Evolutionary conservation across 306 rosid genomes (phyloP).

Genomic region (Rosa persica): DNA sequence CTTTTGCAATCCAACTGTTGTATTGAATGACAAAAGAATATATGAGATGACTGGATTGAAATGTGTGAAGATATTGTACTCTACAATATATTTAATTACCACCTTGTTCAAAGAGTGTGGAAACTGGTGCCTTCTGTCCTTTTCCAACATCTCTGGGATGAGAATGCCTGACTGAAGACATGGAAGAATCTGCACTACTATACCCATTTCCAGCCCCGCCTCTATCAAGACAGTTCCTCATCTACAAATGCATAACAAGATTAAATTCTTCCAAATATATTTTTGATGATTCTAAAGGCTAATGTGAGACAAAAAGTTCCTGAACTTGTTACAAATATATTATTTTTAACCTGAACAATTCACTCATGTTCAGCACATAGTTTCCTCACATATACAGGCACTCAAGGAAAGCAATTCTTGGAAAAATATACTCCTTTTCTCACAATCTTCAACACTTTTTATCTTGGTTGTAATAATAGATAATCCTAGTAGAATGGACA

Average conservation of each 20-base stretch:
- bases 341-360: constrained; percentile 1
- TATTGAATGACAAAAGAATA: constrained; percentile 22
- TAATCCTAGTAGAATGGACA: neutral
- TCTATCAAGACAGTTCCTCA: constrained; percentile 75
- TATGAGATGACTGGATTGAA: constrained; percentile 25
- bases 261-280: constrained; percentile 15
- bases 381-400: neutral
- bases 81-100: constrained; percentile 9
- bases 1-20: constrained; percentile 87
- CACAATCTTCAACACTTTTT: constrained; percentile 15
- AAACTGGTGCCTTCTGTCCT: constrained; percentile 65
- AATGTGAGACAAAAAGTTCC: constrained; percentile 18
- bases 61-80: constrained; percentile 15
- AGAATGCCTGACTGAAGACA: constrained; percentile 59
- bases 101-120: constrained; percentile 94
- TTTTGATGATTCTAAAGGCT: constrained; percentile 16
- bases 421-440: constrained; percentile 1
- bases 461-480: constrained; percentile 15
- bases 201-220: constrained; percentile 54
- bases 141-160: constrained; percentile 57
- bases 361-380: constrained; percentile 12
- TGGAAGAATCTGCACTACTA: constrained; percentile 61
- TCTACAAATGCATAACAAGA: constrained; percentile 42
- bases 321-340: constrained; percentile 21
- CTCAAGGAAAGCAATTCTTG: neutral